A percentile compares a stretch with the other conserved stretches of the same genome.
phyloP scores from a whole-genome alignment of 768 basidiomycete species.

The Coprinellus micaceus region DNA sequence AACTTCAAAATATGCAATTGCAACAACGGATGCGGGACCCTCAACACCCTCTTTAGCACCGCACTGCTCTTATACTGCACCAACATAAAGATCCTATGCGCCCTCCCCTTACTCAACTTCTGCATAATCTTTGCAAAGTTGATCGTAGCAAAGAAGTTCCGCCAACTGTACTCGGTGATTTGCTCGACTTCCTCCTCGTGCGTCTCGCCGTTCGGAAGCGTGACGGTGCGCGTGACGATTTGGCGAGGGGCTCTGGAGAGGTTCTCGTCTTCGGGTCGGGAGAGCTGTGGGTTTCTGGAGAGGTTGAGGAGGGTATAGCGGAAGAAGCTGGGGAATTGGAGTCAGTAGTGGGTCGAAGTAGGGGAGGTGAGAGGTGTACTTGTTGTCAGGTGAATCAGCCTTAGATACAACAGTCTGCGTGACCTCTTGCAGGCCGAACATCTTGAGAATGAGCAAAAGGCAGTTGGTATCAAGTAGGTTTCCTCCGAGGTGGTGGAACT shows the following conservation, averaged over 20 bases:
- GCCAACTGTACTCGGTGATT: conserved; percentile 92
- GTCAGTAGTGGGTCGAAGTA: background rate
- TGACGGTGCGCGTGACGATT: conserved; percentile 50
- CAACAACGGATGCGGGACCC: conserved; percentile 90
- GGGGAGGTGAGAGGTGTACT: conserved; percentile 40
- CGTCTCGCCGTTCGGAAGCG: conserved; percentile 68
- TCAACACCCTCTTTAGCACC: conserved; percentile 89
- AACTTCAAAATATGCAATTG: conserved; percentile 94
- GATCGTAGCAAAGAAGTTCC: conserved; percentile 96
- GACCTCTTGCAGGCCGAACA: conserved; percentile 97
- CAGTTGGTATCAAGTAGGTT: conserved; percentile 94
- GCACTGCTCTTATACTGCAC: conserved; percentile 98
- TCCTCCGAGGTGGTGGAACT: conserved; percentile 97
- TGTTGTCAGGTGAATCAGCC: conserved; percentile 83
- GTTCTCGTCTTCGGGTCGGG: conserved; percentile 63
- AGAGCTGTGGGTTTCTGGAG: conserved; percentile 58
- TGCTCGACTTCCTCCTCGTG: conserved; percentile 88
- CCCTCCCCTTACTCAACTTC: conserved; percentile 91
- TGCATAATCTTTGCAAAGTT: conserved; percentile 99
- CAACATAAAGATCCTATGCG: conserved; percentile 92
- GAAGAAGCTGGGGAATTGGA: conserved; percentile 74
- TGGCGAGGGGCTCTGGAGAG: conserved; percentile 54
- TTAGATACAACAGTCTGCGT: conserved; percentile 79
- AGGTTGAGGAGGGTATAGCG: conserved; percentile 83
- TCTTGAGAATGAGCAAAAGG: conserved; percentile 88